These are phyloP conservation scores for Daldinia bambusicola DNA, from an alignment of 495 filamentous ascomycete genomes.

Conservation along the genomic window DNA sequence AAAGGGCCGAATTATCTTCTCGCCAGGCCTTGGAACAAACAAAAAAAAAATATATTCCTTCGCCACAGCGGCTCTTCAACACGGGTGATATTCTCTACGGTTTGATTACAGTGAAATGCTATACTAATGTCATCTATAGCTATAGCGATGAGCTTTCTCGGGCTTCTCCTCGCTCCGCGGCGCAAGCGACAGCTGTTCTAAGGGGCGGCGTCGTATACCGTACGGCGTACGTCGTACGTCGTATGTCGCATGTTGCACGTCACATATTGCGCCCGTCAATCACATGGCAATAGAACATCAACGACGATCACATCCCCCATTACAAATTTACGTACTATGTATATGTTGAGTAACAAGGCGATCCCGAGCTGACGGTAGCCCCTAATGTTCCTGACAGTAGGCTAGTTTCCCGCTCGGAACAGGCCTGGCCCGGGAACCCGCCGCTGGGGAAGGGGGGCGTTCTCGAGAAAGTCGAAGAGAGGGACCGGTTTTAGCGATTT, in stretches of 20 bases:
- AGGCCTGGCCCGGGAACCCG: constrained; percentile 21
- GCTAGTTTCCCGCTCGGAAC: constrained; percentile 28
- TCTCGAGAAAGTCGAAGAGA: no score
- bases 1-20: constrained; percentile 4
- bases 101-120: not conserved
- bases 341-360: constrained; percentile 5
- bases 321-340: constrained; percentile 3
- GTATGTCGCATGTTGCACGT: not conserved
- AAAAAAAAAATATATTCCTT: not conserved
- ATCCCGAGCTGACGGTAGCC: constrained; percentile 26
- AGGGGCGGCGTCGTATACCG: constrained; percentile 10
- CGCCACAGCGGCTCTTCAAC: constrained; percentile 13
- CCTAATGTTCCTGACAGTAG: constrained; percentile 9
- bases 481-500: no score
- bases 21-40: not conserved
- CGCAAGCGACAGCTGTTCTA: not conserved
- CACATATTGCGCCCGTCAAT: constrained; percentile 23
- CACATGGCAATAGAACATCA: constrained; percentile 24
- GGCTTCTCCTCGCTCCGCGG: not conserved
- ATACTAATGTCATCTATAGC: not conserved
- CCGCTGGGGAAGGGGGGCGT: constrained; percentile 24
- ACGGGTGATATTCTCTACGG: not conserved
- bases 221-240: not conserved
- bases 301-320: constrained; percentile 24
- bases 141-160: not conserved